Base-by-base conservation (phyloP, 192 early-diverging fungal species). In the Gorgonomyces haynaldii region DNA sequence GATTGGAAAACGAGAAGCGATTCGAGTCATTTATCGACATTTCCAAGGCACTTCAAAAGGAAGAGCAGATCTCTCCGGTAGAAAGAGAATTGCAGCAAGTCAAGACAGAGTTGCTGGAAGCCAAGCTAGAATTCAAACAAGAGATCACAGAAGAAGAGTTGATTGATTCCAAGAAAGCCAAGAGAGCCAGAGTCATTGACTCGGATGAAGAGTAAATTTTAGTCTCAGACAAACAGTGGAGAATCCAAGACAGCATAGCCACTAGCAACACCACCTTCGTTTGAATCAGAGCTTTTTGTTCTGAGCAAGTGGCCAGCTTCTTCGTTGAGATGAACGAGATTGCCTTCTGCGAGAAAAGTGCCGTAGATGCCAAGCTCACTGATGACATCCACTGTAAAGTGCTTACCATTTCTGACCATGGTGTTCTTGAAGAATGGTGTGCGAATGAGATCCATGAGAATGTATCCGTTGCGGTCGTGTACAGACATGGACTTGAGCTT, bases 331-430 rank as follows among this genome's bases (percentile, higher is more conserved):
- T 83, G 49, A 16, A 72, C 69, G 1, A 65, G 54, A 16, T 57
- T 23, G 4, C 66, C 76, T 26, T 85, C 72, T 36, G 79, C 82
- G 23, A 98, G 60, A 74, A 81, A 96, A 17, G 87, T 67, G 1
- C 92, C 95, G 60, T 89, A 98, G 9, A 96, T 82, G 0, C 95
- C 92, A 20, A 98, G 62, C 60, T 98, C 95, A 42, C 88, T 91
- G 5, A 94, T 78, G 1, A 91, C 87, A 27, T 85, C 78, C 2
- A 74, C 74, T 7, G 74, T 48, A 31, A 83, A 65, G 15, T 85
- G 42, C 54, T 78, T 54, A 7, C 91, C 92, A 43, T 87, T 60
- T 17, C 88, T 75, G 23, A 96, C 49, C 54, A 96, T 76, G 5
- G 84, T 50, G 47, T 81, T 90, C 19, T 71, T 67, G 26, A 85